phyloP scores from a whole-genome alignment of 1,139 yeast species.

The Debaryomyces singareniensis region DNA sequence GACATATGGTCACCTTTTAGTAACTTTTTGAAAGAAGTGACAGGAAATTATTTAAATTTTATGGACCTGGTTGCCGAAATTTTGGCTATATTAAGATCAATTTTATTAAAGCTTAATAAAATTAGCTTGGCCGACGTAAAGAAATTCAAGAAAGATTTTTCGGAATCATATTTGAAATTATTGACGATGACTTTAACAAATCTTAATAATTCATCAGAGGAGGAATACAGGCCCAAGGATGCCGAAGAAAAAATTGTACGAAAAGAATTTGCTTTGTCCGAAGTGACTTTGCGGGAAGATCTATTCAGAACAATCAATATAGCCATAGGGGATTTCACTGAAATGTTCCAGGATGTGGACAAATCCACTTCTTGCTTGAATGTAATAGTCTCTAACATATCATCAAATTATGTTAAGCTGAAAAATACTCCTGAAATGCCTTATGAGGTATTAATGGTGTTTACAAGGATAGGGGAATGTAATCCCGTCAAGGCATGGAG shows the following conservation, averaged over 20 bases:
- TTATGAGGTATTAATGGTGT: constrained; percentile 28
- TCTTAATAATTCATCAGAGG: constrained; percentile 1
- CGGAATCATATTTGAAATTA: constrained; percentile 56
- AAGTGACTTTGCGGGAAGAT: constrained; percentile 22
- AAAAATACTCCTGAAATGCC: constrained; percentile 27
- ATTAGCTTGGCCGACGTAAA: constrained; percentile 58
- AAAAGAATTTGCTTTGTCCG: constrained; percentile 6
- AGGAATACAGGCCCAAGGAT: constrained; percentile 7
- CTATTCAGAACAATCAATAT: constrained; percentile 27
- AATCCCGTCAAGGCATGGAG: constrained; percentile 47
- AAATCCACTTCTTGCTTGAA: constrained; percentile 37
- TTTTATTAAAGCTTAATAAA: constrained; percentile 52
- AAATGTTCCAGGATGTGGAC: constrained; percentile 48
- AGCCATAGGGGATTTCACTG: constrained; percentile 35
- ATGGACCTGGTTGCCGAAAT: constrained; percentile 46
- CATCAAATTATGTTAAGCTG: constrained; percentile 40
- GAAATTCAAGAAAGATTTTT: constrained; percentile 56
- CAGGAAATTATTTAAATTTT: constrained; percentile 43
- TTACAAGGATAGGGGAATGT: constrained; percentile 30
- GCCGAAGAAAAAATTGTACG: too few relatives aligned
- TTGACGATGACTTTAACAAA: constrained; percentile 20
- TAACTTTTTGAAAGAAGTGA: constrained; percentile 53
- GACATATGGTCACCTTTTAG: constrained; percentile 63
- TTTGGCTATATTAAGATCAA: constrained; percentile 41
- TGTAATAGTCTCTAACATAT: constrained; percentile 37